These are phyloP conservation scores for Eudorina sp. DNA, from an alignment of 139 green algal genomes.

Conservation along the genomic window DNA sequence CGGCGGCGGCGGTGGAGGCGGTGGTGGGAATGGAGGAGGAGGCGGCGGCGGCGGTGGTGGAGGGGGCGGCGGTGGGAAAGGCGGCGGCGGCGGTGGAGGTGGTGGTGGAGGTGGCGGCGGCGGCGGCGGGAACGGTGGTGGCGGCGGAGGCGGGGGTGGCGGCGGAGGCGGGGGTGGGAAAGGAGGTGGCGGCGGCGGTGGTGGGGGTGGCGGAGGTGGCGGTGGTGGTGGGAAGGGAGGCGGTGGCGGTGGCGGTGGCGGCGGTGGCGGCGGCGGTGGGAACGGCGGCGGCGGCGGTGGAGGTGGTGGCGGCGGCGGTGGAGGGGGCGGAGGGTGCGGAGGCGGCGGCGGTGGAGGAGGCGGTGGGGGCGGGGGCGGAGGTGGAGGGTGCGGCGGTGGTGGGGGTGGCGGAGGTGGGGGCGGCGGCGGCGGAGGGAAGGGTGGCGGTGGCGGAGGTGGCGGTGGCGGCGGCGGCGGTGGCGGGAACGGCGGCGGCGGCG, in stretches of 20 bases:
- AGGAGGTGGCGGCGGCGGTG: neutral
- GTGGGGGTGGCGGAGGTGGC: neutral
- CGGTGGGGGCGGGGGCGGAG: neutral
- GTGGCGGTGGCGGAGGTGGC: neutral
- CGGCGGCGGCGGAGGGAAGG: neutral
- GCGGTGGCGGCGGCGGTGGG: neutral
- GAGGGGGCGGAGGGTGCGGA: neutral
- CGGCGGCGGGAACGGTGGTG: neutral
- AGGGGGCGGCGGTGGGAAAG: neutral
- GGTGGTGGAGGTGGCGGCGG: neutral
- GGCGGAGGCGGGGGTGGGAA: neutral
- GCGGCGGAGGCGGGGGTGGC: neutral
- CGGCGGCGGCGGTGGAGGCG: neutral
- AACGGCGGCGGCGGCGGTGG: neutral
- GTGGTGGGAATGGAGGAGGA: neutral
- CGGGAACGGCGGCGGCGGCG: neutral
- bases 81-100: neutral
- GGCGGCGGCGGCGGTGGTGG: neutral
- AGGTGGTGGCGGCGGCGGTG: neutral
- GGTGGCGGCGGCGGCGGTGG: neutral
- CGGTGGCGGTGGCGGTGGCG: neutral
- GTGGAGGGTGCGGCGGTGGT: neutral
- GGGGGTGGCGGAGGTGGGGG: neutral
- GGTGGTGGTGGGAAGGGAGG: neutral
- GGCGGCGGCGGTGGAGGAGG: neutral